Evolutionary conservation across 2,329 filamentous ascomycete genomes (phyloP).

Genomic region (Didymella exigua): DNA sequence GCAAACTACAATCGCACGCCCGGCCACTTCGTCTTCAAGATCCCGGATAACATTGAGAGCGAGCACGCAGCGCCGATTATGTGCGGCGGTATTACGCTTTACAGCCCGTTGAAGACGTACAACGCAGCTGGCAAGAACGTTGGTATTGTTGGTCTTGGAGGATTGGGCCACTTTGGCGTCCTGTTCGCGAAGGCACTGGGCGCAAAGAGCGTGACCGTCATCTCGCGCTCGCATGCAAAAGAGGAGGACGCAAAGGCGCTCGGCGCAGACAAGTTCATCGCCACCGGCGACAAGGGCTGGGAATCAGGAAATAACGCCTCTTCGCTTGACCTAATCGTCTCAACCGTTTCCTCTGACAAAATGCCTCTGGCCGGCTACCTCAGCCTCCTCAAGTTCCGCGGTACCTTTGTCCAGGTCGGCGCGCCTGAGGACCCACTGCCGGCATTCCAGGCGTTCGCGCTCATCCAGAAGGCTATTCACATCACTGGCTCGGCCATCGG

Average conservation of each 20-base stretch:
- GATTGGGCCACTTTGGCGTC: constrained; percentile 74
- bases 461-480: constrained; percentile 50
- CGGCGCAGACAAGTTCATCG: constrained; percentile 66
- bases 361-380: constrained; percentile 67
- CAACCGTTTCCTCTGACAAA: constrained; percentile 56
- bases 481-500: constrained; percentile 35
- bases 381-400: constrained; percentile 61
- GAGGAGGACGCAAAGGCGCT: constrained; percentile 64
- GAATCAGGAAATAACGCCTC: constrained; percentile 63
- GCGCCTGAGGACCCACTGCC: constrained; percentile 62
- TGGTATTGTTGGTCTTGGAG: constrained; percentile 74
- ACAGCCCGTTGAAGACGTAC: constrained; percentile 75
- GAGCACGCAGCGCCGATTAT: constrained; percentile 75
- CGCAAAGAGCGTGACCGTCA: constrained; percentile 68
- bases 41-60: constrained; percentile 71
- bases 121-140: constrained; percentile 79
- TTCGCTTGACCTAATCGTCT: constrained; percentile 64
- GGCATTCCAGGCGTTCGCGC: constrained; percentile 57
- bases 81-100: constrained; percentile 81
- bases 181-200: constrained; percentile 74
- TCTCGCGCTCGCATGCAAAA: constrained; percentile 66
- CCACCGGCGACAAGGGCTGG: constrained; percentile 62
- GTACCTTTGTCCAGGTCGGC: constrained; percentile 69
- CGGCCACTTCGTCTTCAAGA: constrained; percentile 74
- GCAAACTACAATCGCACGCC: constrained; percentile 71